These are phyloP conservation scores for Symbiodinium natans DNA, from an alignment of 73 alveolate species.

Conservation along the genomic window DNA sequence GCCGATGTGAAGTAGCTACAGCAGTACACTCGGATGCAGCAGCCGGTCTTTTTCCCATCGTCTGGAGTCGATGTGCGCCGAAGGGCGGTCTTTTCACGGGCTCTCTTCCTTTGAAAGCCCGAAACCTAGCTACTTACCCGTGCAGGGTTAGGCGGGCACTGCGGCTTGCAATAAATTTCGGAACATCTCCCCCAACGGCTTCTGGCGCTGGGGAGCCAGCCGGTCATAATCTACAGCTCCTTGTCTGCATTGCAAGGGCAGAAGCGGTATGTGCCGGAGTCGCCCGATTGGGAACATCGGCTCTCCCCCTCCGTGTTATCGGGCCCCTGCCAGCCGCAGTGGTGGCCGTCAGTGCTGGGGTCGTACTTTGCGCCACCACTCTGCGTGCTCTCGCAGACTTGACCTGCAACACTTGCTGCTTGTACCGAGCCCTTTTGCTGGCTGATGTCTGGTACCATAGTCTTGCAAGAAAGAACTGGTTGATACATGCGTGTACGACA, in stretches of 20 bases:
- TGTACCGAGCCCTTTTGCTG: background rate
- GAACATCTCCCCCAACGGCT: background rate
- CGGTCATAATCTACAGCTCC: slow-evolving; percentile 28
- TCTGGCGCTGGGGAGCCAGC: background rate
- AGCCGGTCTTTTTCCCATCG: background rate
- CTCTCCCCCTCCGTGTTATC: slow-evolving; percentile 42
- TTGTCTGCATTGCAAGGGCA: slow-evolving; percentile 59
- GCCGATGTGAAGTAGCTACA: too few species aligned
- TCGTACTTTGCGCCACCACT: slow-evolving; percentile 84
- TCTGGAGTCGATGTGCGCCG: background rate
- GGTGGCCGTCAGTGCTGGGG: slow-evolving; percentile 83
- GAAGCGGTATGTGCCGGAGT: slow-evolving; percentile 83
- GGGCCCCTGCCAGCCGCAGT: slow-evolving; percentile 88
- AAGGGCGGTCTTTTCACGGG: background rate
- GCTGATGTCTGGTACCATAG: too few species aligned
- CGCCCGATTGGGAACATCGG: slow-evolving; percentile 35
- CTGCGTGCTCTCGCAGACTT: slow-evolving; percentile 76
- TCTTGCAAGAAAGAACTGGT: too few species aligned
- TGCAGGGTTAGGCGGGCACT: background rate
- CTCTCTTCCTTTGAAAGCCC: background rate
- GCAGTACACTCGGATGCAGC: too few species aligned
- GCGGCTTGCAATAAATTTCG: background rate
- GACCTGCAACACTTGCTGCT: slow-evolving; percentile 9
- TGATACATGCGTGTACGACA: background rate
- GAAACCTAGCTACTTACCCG: background rate